These are phyloP conservation scores for Mucor lusitanicus DNA, from an alignment of 371 early-diverging fungal genomes.

Conservation along the genomic window DNA sequence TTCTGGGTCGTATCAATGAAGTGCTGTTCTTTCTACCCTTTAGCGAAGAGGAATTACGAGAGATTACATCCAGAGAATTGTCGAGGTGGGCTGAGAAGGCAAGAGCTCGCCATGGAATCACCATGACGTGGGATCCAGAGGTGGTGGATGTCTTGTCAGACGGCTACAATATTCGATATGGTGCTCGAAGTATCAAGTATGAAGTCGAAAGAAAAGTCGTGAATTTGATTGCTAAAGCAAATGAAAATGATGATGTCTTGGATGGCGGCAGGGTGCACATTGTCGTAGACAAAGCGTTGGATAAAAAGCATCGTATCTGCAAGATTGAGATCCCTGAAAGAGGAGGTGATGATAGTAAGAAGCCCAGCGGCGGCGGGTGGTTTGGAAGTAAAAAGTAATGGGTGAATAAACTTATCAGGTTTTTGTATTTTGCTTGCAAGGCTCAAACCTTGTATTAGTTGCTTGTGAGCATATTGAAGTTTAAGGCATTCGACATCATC, in stretches of 20 bases:
- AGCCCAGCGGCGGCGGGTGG: conserved; percentile 31
- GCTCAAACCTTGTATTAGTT: no score
- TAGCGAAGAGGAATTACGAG: conserved; percentile 49
- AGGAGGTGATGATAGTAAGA: conserved; percentile 42
- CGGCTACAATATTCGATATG: conserved; percentile 63
- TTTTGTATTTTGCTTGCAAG: no score
- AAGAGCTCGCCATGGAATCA: conserved; percentile 50
- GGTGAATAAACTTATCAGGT: no score
- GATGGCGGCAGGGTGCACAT: conserved; percentile 52
- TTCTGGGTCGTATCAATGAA: conserved; percentile 65
- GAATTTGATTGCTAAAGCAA: conserved; percentile 58
- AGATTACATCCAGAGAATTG: conserved; percentile 53
- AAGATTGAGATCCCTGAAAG: conserved; percentile 44
- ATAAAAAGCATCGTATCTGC: conserved; percentile 35
- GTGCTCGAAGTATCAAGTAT: conserved; percentile 65
- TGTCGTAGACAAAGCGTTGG: conserved; percentile 35
- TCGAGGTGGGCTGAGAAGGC: conserved; percentile 59
- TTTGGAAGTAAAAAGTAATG: conserved; percentile 26
- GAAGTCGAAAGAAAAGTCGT: conserved; percentile 62
- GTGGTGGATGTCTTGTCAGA: conserved; percentile 51
- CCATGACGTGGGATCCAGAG: conserved; percentile 55
- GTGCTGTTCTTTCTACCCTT: conserved; percentile 63
- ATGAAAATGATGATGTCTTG: conserved; percentile 59
- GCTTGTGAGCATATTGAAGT: no score
- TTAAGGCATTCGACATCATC: no score